Conservation (phyloP, 2,329 filamentous ascomycete genomes). For the Sporothrix dimorphospora region DNA sequence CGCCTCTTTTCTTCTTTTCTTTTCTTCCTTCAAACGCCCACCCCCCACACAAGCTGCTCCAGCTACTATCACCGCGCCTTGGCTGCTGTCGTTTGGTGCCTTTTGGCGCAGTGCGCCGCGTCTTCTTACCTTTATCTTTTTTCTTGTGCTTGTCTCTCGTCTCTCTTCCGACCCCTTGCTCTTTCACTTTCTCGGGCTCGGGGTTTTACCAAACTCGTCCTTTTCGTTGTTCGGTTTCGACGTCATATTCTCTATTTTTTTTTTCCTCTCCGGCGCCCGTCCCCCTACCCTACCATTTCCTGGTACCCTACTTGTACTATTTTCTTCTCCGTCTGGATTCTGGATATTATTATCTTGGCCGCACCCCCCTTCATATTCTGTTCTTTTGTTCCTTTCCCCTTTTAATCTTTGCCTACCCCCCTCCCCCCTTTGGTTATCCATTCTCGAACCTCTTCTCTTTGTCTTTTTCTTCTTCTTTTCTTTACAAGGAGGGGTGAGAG, state of each 20-base stretch:
- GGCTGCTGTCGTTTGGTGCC: background rate
- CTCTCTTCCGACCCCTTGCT: background rate
- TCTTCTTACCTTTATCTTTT: background rate
- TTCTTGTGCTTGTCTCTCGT: background rate
- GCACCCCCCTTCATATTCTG: background rate
- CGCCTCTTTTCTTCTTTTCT: background rate
- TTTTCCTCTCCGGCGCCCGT: background rate
- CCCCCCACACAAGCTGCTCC: background rate
- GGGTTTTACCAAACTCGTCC: constrained; percentile 17
- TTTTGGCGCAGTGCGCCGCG: background rate
- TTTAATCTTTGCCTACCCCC: background rate
- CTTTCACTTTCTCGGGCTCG: constrained; percentile 15
- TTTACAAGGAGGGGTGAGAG: background rate
- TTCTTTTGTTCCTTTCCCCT: background rate
- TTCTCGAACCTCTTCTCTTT: background rate
- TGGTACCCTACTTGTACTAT: background rate
- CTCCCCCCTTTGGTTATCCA: background rate
- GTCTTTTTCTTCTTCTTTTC: background rate
- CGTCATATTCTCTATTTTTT: constrained; percentile 13
- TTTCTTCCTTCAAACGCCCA: background rate
- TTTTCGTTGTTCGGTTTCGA: constrained; percentile 18
- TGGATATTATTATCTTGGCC: background rate
- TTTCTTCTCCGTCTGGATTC: background rate
- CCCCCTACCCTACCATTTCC: background rate
- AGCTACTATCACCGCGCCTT: constrained; percentile 16